Conservation (phyloP, 768 basidiomycete genomes). For the Tylopilus felleus region DNA sequence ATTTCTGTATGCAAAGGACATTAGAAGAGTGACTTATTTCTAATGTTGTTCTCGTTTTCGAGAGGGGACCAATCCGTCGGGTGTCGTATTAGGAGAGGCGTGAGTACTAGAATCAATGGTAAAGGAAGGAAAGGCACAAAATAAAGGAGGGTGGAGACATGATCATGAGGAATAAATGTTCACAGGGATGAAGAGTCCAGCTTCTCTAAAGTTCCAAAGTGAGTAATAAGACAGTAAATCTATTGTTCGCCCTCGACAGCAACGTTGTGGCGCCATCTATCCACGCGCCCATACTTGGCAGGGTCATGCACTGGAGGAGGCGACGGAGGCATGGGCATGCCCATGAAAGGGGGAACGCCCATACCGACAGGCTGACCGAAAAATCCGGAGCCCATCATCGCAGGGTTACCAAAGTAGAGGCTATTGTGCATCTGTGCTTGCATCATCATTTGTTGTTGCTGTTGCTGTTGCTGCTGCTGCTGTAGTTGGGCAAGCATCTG, state of each 20-base stretch:
- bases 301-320: conserved; percentile 65
- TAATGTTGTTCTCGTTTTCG: conserved; percentile 11
- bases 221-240: conserved; percentile 7
- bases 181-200: conserved; percentile 11
- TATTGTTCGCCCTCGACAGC: conserved; percentile 60
- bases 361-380: conserved; percentile 51
- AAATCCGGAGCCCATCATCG: conserved; percentile 70
- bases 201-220: conserved; percentile 7
- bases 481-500: conserved; percentile 42
- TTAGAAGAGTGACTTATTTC: conserved; percentile 36
- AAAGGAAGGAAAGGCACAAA: background rate
- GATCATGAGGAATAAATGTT: conserved; percentile 1
- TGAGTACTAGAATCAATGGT: conserved; percentile 1
- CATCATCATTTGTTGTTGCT: conserved; percentile 67
- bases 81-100: background rate
- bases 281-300: conserved; percentile 67
- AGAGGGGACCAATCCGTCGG: background rate
- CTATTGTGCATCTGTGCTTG: conserved; percentile 72
- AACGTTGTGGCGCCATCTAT: conserved; percentile 79
- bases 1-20: conserved; percentile 35
- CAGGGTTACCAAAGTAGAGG: conserved; percentile 66
- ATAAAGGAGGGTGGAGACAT: background rate
- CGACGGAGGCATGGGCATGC: conserved; percentile 41
- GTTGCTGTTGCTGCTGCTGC: conserved; percentile 58
- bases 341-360: conserved; percentile 47